Percentiles rank a stretch among this genome's conserved stretches.
phyloP scores from a whole-genome alignment of 768 basidiomycete genomes.

The Astraeus odoratus region DNA sequence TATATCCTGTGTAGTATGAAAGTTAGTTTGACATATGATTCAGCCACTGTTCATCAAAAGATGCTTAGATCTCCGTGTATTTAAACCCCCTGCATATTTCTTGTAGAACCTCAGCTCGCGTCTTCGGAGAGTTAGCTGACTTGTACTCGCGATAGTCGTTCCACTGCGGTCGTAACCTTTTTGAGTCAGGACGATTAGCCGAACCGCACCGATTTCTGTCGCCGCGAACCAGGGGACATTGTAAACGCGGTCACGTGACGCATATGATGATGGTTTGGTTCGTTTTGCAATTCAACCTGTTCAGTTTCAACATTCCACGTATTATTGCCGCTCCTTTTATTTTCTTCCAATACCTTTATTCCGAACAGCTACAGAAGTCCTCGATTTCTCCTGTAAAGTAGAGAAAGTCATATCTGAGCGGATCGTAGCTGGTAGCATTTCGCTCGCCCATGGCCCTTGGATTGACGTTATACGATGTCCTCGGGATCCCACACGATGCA shows the following conservation, averaged over 20 bases:
- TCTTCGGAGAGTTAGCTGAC: no score
- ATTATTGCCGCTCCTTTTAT: not conserved
- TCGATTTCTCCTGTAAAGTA: not conserved
- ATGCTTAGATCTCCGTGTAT: no score
- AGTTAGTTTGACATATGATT: no score
- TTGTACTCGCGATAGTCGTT: no score
- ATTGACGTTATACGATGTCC: slow-evolving; percentile 34
- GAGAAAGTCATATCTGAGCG: not conserved
- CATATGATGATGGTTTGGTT: not conserved
- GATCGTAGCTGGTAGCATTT: not conserved
- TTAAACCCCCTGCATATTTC: no score
- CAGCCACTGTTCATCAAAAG: no score
- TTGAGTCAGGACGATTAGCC: no score
- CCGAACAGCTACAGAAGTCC: not conserved
- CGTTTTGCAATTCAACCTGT: not conserved
- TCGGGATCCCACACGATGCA: slow-evolving; percentile 39
- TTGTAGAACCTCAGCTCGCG: no score
- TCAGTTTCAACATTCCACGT: not conserved
- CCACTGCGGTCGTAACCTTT: no score
- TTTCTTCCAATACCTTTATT: not conserved
- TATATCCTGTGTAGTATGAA: no score
- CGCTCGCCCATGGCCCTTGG: slow-evolving; percentile 23
- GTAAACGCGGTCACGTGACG: slow-evolving; percentile 6
- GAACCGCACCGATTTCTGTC: no score
- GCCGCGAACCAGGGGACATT: not conserved